Base-by-base conservation (phyloP, 2,329 filamentous ascomycete genomes). In the Nemania sp. region DNA sequence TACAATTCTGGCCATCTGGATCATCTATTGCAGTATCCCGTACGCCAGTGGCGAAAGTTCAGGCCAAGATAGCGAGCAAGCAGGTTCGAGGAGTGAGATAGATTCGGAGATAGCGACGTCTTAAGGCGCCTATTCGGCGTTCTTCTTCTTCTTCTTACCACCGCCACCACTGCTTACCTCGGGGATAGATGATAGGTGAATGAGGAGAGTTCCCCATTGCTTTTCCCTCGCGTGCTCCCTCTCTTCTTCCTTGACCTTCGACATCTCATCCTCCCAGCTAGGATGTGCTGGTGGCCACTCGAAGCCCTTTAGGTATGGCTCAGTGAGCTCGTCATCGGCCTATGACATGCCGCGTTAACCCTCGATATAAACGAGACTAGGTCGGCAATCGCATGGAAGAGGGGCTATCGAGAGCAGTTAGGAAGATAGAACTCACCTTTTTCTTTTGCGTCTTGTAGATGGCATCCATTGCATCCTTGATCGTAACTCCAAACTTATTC, bases 391-490 rank as follows among this genome's bases (percentile, higher is more conserved):
- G 24, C 18, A 43, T 38, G 3, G 8, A 1, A 6, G 26, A 51
- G 20, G 20, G 22, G 18, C 26, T 29, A 3, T 5, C 11, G 54
- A 60, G 18, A 22, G 3, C 29, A 22, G 15, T 35, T 29, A 18
- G 15, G 20, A 29, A 2, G 27, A 45, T 43, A 1, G 27, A 49
- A 58, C 89, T 75, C 82, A 94, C 95, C 88, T 94, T 92, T 89
- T 98, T 98, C 88, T 97, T 97, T 87, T 93, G 97, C 75, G 92
- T 89, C 86, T 97, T 98, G 87, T 97, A 87, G 82, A 98, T 98
- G 77, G 93, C 95, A 80, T 98, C 94, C 80, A 97, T 80, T 66
- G 94, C 94, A 82, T 98, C 95, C 86, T 98, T 98, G 86, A 98
- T 95, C 65, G 95, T 98, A 74, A 98, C 94, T 64, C 95, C 95